Evolutionary conservation across 768 basidiomycete genomes (phyloP).

Genomic region (Leccinum disarticulatum): DNA sequence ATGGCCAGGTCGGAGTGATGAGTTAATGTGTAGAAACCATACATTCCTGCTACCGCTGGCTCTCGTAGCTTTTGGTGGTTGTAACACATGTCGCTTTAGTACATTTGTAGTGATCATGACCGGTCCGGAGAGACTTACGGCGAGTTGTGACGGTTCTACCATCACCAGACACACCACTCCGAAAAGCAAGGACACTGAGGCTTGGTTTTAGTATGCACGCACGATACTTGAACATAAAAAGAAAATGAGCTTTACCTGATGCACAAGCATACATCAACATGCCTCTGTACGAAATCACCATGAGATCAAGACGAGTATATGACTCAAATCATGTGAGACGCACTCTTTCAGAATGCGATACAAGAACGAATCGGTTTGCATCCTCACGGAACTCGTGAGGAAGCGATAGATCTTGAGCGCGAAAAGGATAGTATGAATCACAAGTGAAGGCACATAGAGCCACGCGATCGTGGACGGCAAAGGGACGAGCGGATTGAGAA

Average conservation of each 20-base stretch:
- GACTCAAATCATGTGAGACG: background rate
- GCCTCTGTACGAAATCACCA: background rate
- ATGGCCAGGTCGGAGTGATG: background rate
- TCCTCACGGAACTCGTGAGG: background rate
- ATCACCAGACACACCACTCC: background rate
- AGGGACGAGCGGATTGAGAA: background rate
- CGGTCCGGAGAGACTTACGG: background rate
- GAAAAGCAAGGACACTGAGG: background rate
- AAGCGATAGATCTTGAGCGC: background rate
- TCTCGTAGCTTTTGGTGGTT: background rate
- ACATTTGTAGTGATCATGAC: background rate
- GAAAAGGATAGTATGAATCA: background rate
- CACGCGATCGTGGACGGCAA: background rate
- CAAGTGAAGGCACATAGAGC: background rate
- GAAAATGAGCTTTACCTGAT: background rate
- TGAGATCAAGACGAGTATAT: background rate
- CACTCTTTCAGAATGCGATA: background rate
- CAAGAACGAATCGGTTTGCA: background rate
- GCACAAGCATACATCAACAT: background rate
- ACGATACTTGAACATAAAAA: background rate
- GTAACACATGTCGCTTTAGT: background rate
- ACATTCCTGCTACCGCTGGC: background rate
- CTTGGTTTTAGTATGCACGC: background rate
- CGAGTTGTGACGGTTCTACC: background rate
- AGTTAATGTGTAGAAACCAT: background rate